Percentiles rank a stretch among this genome's conserved stretches.
Evolutionary conservation across 495 filamentous ascomycete species (phyloP).

Genomic region (Neurospora sp.): DNA sequence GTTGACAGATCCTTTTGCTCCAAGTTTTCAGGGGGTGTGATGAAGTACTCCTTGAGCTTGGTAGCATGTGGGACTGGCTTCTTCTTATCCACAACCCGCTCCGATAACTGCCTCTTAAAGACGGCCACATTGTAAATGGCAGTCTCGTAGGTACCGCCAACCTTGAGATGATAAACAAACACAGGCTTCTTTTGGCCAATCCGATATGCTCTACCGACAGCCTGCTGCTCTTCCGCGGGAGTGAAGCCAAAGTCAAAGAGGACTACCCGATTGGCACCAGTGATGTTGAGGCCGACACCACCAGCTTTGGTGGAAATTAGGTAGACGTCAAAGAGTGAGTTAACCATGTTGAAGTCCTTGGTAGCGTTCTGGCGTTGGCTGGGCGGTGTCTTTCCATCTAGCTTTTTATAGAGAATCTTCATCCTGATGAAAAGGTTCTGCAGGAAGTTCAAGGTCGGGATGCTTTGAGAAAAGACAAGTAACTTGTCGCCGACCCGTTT

Average conservation of each 20-base stretch:
- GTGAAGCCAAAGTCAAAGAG: conserved; percentile 81
- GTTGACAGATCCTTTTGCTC: conserved; percentile 40
- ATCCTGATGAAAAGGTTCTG: conserved; percentile 41
- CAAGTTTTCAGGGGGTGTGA: conserved; percentile 39
- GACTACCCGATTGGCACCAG: conserved; percentile 76
- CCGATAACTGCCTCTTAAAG: conserved; percentile 73
- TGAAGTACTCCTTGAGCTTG: too few species aligned
- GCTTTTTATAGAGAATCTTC: conserved; percentile 36
- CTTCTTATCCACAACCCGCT: conserved; percentile 75
- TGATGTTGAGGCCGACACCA: conserved; percentile 73
- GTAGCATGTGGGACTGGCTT: conserved; percentile 55
- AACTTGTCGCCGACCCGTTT: conserved; percentile 56
- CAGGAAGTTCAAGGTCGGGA: conserved; percentile 60
- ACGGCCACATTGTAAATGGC: conserved; percentile 57
- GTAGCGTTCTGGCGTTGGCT: conserved; percentile 45
- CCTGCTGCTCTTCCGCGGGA: conserved; percentile 76
- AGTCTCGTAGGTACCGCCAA: conserved; percentile 72
- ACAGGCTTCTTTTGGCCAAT: conserved; percentile 77
- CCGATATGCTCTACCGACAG: conserved; percentile 78
- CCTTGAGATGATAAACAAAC: conserved; percentile 76
- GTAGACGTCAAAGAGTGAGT: conserved; percentile 42
- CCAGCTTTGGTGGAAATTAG: conserved; percentile 79
- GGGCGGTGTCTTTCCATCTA: conserved; percentile 55
- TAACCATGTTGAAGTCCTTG: conserved; percentile 55
- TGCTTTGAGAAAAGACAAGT: conserved; percentile 70